These are phyloP conservation scores for Phaeosphaeria sp. DNA, from an alignment of 2,329 filamentous ascomycete species.

Conservation along the genomic window DNA sequence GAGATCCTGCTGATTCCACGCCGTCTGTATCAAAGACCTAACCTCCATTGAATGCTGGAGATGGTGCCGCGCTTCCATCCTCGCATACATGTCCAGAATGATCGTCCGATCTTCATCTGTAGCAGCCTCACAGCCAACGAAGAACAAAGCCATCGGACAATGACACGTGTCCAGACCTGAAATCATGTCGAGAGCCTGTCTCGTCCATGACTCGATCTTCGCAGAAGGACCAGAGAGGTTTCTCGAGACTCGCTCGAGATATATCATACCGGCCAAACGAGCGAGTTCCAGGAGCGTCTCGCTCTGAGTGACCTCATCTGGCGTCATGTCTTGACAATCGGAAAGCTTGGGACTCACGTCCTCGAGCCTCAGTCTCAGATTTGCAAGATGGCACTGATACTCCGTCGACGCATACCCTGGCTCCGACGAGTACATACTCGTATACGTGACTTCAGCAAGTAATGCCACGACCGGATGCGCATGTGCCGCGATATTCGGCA, in stretches of 20 bases:
- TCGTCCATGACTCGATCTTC: not conserved
- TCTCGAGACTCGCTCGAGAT: slow-evolving; percentile 15
- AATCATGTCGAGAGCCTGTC: slow-evolving; percentile 12
- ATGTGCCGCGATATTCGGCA: not conserved
- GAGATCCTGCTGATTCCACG: slow-evolving; percentile 21
- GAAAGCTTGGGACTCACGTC: not conserved
- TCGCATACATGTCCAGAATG: slow-evolving; percentile 13
- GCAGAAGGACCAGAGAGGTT: slow-evolving; percentile 7
- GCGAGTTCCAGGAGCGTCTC: slow-evolving; percentile 4
- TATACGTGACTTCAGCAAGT: slow-evolving; percentile 5
- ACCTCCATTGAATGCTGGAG: slow-evolving; percentile 4
- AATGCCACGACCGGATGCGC: slow-evolving; percentile 7
- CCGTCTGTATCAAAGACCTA: slow-evolving; percentile 10
- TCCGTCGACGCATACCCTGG: slow-evolving; percentile 2
- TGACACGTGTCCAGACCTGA: slow-evolving; percentile 20
- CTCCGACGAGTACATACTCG: slow-evolving; percentile 1
- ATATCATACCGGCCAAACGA: slow-evolving; percentile 15
- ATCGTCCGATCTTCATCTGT: slow-evolving; percentile 28
- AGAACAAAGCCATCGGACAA: slow-evolving; percentile 28
- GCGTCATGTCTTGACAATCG: not conserved
- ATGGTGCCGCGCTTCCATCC: slow-evolving; percentile 3
- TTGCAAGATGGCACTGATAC: slow-evolving; percentile 3
- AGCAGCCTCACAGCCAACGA: slow-evolving; percentile 32
- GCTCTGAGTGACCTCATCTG: not conserved
- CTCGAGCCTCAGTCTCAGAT: slow-evolving; percentile 2